phyloP scores from a whole-genome alignment of 208 protist species.

The Leishmania major region DNA sequence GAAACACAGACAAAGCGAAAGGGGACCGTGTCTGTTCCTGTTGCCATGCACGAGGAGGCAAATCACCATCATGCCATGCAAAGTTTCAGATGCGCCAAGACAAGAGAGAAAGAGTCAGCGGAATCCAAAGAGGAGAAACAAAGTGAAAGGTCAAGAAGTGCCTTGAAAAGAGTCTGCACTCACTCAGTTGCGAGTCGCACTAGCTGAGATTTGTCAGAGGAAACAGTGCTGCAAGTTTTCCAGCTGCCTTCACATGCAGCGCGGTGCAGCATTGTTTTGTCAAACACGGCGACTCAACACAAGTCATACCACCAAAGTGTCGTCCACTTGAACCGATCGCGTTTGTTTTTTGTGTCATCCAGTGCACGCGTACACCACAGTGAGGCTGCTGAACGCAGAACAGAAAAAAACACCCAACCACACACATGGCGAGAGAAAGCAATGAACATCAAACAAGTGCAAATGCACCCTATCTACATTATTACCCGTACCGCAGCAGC shows the following conservation, averaged over 20 bases:
- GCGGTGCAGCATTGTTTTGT: background rate
- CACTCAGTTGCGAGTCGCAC: background rate
- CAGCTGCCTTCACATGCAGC: background rate
- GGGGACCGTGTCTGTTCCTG: background rate
- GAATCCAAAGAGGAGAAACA: background rate
- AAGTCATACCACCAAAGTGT: background rate
- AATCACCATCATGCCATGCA: background rate
- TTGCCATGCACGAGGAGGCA: background rate
- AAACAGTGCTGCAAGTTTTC: background rate
- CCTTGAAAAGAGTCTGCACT: background rate
- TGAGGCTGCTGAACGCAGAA: background rate
- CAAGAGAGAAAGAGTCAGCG: background rate
- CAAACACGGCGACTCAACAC: too few species aligned
- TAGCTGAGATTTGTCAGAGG: background rate
- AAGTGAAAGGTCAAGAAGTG: too few species aligned
- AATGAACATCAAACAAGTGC: constrained; percentile 15
- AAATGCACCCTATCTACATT: background rate
- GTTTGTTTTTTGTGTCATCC: background rate
- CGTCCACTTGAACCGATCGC: background rate
- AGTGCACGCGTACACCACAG: background rate
- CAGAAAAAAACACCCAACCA: constrained; percentile 9
- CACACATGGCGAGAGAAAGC: background rate
- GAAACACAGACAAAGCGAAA: background rate
- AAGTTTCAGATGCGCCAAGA: background rate
- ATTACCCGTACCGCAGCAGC: background rate